Conservation (phyloP, 1,284 basidiomycete genomes). For the Trichosporon inkin region DNA sequence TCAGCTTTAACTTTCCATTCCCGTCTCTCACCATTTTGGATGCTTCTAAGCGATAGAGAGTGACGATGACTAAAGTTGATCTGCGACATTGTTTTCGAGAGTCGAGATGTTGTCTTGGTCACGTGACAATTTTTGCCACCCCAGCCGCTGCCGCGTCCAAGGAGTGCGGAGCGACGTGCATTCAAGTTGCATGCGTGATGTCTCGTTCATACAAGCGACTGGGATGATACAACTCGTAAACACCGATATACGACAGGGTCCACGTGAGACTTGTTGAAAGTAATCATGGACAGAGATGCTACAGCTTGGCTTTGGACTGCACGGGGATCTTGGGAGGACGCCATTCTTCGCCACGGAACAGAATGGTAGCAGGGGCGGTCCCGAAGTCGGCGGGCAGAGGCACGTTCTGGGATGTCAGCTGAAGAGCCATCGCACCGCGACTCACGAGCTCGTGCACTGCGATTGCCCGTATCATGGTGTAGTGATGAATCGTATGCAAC, state of each 20-base stretch:
- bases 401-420: slow-evolving; percentile 27
- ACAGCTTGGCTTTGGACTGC: slow-evolving; percentile 21
- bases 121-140: slow-evolving; percentile 4
- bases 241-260: background rate
- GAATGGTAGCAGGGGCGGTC: slow-evolving; percentile 44
- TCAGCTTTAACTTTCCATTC: slow-evolving; percentile 13
- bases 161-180: too few relatives aligned
- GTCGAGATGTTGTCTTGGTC: background rate
- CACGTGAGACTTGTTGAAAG: slow-evolving; percentile 1
- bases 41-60: background rate
- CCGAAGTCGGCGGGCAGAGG: slow-evolving; percentile 45
- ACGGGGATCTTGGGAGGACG: slow-evolving; percentile 14
- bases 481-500: slow-evolving; percentile 46
- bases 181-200: background rate
- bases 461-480: slow-evolving; percentile 46
- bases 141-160: background rate
- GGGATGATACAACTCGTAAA: background rate
- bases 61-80: background rate
- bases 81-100: background rate
- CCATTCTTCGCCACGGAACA: slow-evolving; percentile 32
- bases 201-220: background rate
- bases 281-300: background rate
- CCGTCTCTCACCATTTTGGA: slow-evolving; percentile 18
- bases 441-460: slow-evolving; percentile 47
- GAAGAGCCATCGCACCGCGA: background rate